phyloP scores from a whole-genome alignment of 257 asterid genomes.

The Scutellaria minor region DNA sequence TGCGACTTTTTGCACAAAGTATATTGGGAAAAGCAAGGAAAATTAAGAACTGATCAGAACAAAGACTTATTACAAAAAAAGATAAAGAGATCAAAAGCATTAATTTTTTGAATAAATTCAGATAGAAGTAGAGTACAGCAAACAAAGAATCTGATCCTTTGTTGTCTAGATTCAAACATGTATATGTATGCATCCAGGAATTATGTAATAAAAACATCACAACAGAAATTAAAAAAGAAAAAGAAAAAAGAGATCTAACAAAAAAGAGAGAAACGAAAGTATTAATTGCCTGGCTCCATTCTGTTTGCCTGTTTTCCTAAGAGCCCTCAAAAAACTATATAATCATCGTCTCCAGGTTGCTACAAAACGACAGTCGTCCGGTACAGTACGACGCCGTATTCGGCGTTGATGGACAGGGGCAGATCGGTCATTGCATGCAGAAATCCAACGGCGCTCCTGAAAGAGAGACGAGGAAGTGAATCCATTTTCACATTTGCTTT shows the following conservation, averaged over 20 bases:
- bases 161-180: constrained; percentile 28
- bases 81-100: neutral
- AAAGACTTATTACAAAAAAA: neutral
- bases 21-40: neutral
- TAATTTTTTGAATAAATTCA: neutral
- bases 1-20: too few species aligned
- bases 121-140: neutral
- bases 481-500: constrained; percentile 44
- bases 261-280: constrained; percentile 2
- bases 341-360: constrained; percentile 29
- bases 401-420: constrained; percentile 28
- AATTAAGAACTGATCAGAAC: neutral
- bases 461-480: constrained; percentile 7
- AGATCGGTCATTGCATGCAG: constrained; percentile 48
- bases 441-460: neutral
- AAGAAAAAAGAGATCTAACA: neutral
- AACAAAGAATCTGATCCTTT: constrained; percentile 28
- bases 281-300: constrained; percentile 83
- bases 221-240: neutral
- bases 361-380: constrained; percentile 12
- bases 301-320: constrained; percentile 68
- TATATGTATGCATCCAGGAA: constrained; percentile 22
- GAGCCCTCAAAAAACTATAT: constrained; percentile 46
- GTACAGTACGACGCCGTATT: constrained; percentile 12
- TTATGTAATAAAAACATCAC: neutral